These are phyloP conservation scores for Spongispora temasekensis DNA, from an alignment of 1,284 basidiomycete species.

Conservation along the genomic window DNA sequence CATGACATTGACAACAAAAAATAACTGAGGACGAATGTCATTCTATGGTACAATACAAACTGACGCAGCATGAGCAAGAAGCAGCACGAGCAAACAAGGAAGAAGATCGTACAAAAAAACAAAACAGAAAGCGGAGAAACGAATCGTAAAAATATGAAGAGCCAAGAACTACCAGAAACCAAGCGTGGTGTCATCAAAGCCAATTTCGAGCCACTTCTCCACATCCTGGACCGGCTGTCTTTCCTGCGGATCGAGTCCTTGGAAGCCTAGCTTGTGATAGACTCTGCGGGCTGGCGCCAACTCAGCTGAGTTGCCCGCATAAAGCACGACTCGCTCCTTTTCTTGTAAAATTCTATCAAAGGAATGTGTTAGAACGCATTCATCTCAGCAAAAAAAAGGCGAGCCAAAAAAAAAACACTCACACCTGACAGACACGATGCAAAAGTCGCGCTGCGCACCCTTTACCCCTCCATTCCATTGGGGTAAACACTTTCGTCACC, in stretches of 20 bases:
- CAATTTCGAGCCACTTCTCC: slow-evolving; percentile 53
- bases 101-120: too few species aligned
- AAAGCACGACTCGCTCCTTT: slow-evolving; percentile 47
- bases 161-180: slow-evolving; percentile 53
- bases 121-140: too few species aligned
- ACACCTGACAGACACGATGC: slow-evolving; percentile 43
- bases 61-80: too few species aligned
- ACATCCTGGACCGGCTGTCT: slow-evolving; percentile 27
- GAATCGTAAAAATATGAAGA: too few species aligned
- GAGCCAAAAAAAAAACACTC: slow-evolving; percentile 16
- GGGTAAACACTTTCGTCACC: slow-evolving; percentile 53
- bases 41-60: too few species aligned
- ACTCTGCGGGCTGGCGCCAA: slow-evolving; percentile 44
- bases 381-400: too few species aligned
- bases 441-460: slow-evolving; percentile 50
- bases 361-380: slow-evolving; percentile 2
- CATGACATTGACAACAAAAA: too few species aligned
- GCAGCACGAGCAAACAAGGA: too few species aligned
- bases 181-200: slow-evolving; percentile 46
- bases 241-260: slow-evolving; percentile 37
- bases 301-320: slow-evolving; percentile 43
- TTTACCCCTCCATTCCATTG: slow-evolving; percentile 39
- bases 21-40: too few species aligned
- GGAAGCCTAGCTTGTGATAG: slow-evolving; percentile 52
- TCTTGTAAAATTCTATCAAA: slow-evolving; percentile 31